Evolutionary conservation across 768 basidiomycete species (phyloP), one percentile per base, ranked within the genome.

Genomic region (Rhodotorula paludigena): DNA sequence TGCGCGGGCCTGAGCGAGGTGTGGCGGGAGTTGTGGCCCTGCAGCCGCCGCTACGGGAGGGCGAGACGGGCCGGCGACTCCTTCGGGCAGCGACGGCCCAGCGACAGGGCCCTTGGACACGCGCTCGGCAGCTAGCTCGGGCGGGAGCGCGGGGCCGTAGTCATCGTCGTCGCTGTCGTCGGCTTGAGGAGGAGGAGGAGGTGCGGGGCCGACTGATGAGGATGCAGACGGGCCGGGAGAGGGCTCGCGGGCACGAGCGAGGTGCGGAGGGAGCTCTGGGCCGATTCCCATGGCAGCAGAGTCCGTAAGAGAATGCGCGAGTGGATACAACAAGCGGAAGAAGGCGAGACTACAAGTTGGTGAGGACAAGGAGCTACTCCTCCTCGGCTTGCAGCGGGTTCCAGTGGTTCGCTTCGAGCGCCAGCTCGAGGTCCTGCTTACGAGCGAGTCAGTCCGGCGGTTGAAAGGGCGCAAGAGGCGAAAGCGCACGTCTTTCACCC

Each of bases 261-360:
- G 79, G 71, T 84, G 84, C 30, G 80, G 73, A 23, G 86, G 86
- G 42, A 87, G 79, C 51, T 82, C 79, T 41, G 86, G 86, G 23
- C 86, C 85, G 72, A 86, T 83, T 41, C 80, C 32, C 67, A 68
- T 68, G 18, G 21, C 33, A 16, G 33, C n/a, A 20, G 23, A n/a
- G 42, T 28, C n/a, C n/a, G n/a, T 21, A 30, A 12, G 32, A 32
- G 25, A 16, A n/a, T 25, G 54, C 18, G 49, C 16, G 28, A 30
- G 30, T n/a, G 38, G 18, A 1, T 55, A 55, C 54, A 55, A 55
- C 54, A 55, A 49, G 32, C 38, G n/a, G 35, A 49, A 35, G 38
- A 44, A 32, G 32, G n/a, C 47, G 33, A 36, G 11, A 14, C 33
- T 11, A n/a, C 2, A 1, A n/a, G 44, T 20, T 10, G 11, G 45